Evolutionary conservation across 805 yeast species (phyloP), one percentile per base, ranked within the genome.

Genomic region (Wickerhamiella occidentalis): DNA sequence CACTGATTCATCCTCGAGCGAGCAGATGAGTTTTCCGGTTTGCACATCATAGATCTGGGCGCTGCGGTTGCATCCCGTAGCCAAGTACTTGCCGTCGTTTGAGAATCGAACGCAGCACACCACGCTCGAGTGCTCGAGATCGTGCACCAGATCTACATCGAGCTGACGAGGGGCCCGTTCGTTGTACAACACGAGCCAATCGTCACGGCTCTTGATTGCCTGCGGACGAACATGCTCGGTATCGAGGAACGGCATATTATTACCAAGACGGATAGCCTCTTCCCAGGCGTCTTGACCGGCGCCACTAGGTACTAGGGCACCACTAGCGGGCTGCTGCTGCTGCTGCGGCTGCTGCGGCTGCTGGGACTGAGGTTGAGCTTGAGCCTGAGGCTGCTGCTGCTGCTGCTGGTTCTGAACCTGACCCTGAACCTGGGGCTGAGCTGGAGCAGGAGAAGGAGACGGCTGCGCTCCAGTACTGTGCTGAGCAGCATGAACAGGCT

Each of bases 81-180:
- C 98, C 57, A 90, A 73, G 62, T 77, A 85, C 68, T 84, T 82
- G 54, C 97, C 97, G 64, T 86, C 95, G 55, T 79, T 79, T 51
- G 88, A 80, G 71, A 92, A 90, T 54, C 94, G 76, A 51, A 90
- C 97, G 67, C 97, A 90, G 71, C 97, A 92, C 46, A 90, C 97
- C 41, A 90, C 97, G 1, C 95, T 83, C 13, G 87, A 76, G 69
- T 92, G 97, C 63, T 85, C 94, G 58, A 90, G 76, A 12, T 95
- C 82, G 62, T 84, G 92, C 57, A 87, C 85, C 54, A 90, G 73
- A 46, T 87, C 92, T 46, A 90, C 88, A 61, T 90, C 96, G 51
- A 85, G 75, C 38, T 71, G 68, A 54, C 77, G 76, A 45, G 83
- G 80, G 55, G 86, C 77, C 23, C 86, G 84, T 37, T 95, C 95